Conservation (phyloP, 257 asterid genomes). For the Thymus mandschuricus region DNA sequence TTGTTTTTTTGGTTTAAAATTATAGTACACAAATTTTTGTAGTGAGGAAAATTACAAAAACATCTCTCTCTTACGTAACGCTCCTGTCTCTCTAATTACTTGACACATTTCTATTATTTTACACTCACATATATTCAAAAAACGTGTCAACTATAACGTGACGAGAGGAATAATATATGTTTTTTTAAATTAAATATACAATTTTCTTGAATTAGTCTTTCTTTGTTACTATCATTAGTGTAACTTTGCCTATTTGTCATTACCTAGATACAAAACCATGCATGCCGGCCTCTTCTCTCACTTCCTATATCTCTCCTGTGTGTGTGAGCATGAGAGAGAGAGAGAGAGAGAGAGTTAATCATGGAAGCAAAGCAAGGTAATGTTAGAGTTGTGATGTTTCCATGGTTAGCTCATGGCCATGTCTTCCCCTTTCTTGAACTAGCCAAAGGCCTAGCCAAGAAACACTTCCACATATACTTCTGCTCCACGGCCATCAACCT, state of each 20-base stretch:
- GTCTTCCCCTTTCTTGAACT: constrained; percentile 27
- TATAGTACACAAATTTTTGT: background rate
- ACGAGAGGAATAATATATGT: too few relatives aligned
- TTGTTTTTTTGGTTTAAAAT: background rate
- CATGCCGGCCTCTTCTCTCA: background rate
- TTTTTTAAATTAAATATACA: too few relatives aligned
- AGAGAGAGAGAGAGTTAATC: background rate
- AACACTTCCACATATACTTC: constrained; percentile 4
- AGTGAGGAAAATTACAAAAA: background rate
- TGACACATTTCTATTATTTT: too few relatives aligned
- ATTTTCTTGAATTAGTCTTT: background rate
- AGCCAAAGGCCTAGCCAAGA: constrained; percentile 23
- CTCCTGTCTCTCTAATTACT: too few relatives aligned
- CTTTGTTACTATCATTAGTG: background rate
- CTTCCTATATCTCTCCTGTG: too few relatives aligned
- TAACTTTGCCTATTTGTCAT: background rate
- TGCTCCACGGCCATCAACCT: constrained; percentile 42
- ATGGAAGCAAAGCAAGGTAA: background rate
- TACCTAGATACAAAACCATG: background rate
- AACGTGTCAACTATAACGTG: too few relatives aligned
- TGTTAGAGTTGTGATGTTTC: background rate
- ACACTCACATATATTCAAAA: too few relatives aligned
- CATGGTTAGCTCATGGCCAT: constrained; percentile 25
- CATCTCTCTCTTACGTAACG: too few relatives aligned
- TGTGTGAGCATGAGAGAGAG: background rate